phyloP scores from a whole-genome alignment of 305 asterid genomes.

The Petunia hybrid region DNA sequence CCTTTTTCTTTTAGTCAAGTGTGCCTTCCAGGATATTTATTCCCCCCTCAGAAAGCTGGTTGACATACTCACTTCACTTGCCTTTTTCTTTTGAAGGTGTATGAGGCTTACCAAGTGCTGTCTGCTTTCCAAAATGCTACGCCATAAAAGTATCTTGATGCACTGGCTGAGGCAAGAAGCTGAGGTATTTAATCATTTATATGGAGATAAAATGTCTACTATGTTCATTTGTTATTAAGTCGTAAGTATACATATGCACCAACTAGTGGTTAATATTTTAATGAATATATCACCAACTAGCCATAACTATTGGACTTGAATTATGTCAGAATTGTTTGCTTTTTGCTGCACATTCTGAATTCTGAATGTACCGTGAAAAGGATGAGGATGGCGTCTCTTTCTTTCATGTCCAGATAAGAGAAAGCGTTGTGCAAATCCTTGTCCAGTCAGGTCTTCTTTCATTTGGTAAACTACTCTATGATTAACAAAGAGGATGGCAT shows the following conservation, averaged over 20 bases:
- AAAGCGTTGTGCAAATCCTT: background rate
- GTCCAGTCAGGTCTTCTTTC: background rate
- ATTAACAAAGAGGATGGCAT: background rate
- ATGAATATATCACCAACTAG: background rate
- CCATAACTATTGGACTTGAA: constrained; percentile 7
- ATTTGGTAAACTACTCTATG: background rate
- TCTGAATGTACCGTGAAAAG: background rate
- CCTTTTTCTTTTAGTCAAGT: background rate
- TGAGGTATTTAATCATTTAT: constrained; percentile 42
- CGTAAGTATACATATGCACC: constrained; percentile 1
- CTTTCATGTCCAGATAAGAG: background rate
- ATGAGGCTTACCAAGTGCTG: constrained; percentile 61
- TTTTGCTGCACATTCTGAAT: constrained; percentile 12
- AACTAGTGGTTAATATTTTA: background rate
- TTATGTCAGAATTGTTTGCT: background rate
- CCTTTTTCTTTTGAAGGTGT: constrained; percentile 58
- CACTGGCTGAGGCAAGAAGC: constrained; percentile 61
- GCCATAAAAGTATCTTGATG: constrained; percentile 81
- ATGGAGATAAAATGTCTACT: background rate
- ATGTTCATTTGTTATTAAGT: background rate
- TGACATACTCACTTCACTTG: constrained; percentile 10
- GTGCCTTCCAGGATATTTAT: background rate
- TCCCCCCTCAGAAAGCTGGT: background rate
- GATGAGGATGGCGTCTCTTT: background rate
- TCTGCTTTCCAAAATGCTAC: constrained; percentile 65